Base-by-base conservation (phyloP, 192 early-diverging fungal species). In the Backusella sp. region DNA sequence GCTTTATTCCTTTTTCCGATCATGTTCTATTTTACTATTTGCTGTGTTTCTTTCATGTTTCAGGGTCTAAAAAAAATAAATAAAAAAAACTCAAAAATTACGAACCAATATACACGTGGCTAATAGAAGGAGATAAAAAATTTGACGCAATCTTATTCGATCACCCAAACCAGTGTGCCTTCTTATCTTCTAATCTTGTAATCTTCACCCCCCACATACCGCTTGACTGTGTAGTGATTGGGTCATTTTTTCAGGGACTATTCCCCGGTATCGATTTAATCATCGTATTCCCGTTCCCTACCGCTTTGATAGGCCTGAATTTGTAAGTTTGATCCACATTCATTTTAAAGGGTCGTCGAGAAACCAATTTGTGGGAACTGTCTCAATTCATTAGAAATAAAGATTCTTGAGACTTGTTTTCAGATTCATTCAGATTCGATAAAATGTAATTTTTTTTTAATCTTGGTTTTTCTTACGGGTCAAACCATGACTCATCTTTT, bases 281-380 rank as follows among this genome's bases (percentile, higher is more conserved):
- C 56, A 62, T 62, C 3, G n/a, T 62, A 62, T 62, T 62, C 56
- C 56, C 56, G 56, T 62, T 62, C 56, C 12, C 56, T 62, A 62
- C 56, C 56, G 56, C 11, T 26, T 62, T 62, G 56, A 59, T 62
- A 62, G 56, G 56, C 56, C 26, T 62, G 56, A 62, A 5, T 28
- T 3, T 26, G 56, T 62, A 62, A 62, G 23, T 62, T 14, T 62
- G 56, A 62, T 62, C 56, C 56, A 62, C 56, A 62, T 62, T 62
- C 56, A 62, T 56, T 32, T 56, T 23, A 62, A 62, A 28, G 21
- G 53, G 53, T 21, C 7, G 21, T 56, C 21, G 53, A 56, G 7
- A 23, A 28, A 62, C 26, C 11, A 62, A 62, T 28, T 62, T 62
- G 30, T 14, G 26, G 1, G 12, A 62, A 53, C 19, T 28, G 11